Base-by-base conservation (phyloP, 192 early-diverging fungal species). In the Paraglomus occultum region DNA sequence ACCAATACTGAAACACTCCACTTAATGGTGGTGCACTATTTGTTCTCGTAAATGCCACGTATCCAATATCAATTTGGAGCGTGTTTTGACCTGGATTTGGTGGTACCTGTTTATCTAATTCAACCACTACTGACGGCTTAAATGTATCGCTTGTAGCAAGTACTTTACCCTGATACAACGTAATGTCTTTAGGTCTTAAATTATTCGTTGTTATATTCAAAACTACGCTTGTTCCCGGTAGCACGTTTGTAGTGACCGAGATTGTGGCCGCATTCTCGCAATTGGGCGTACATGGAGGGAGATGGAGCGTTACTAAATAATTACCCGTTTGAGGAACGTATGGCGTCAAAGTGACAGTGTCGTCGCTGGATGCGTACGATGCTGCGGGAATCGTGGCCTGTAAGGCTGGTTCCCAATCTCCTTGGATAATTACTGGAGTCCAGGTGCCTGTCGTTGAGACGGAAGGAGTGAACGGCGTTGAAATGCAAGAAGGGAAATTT, bases 281-380 rank as follows among this genome's bases (percentile, higher is more conserved):
- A 53, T 38, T 60, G 51, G 58, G 47, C 6, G 50, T 10, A 67
- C 88, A 89, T 6, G 77, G 81, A n/a, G 86, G 88, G 6, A 85
- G 78, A 63, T 67, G 63, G 68, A 88, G 63, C 31, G 74, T 80
- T 20, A 87, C 80, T 46, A 81, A 76, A 54, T 89, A 89, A 62
- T 82, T 81, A 9, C 88, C 88, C 6, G 85, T 67, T 49, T 88
- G 85, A 23, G 86, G 80, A 8, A 89, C 70, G 69, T 79, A 83
- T 0, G 88, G 88, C 15, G 58, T 55, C 63, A 87, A 31, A 18
- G 44, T 70, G 18, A 59, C 10, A 23, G 48, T 54, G 55, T 20
- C 20, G 10, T 12, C 49, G 17, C 40, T 22, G 14, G 5, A 55
- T 40, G 45, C 7, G 2, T 58, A 8, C 6, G 55, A 17, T 8